Conservation (phyloP, 331 rosid species). For the Acacia pycnantha region DNA sequence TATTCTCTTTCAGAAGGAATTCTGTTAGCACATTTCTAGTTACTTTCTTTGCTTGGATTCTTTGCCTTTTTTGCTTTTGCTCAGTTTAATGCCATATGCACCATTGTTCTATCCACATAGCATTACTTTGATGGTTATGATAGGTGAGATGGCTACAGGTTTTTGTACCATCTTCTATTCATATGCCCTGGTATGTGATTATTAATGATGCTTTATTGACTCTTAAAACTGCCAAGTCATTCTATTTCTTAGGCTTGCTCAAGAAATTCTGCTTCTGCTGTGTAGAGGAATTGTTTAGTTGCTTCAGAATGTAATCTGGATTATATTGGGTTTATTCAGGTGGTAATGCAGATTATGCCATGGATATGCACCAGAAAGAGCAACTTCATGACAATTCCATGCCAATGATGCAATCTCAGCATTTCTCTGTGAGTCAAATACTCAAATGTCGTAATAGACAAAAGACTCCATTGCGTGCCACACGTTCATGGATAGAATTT, state of each 20-base stretch:
- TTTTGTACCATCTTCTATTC: not conserved
- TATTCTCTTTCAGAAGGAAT: not conserved
- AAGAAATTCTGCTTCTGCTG: not conserved
- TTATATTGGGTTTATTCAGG: not conserved
- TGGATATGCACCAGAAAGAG: conserved; percentile 4
- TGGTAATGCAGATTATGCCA: not conserved
- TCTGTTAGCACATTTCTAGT: not conserved
- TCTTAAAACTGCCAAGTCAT: not conserved
- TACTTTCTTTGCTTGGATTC: not conserved
- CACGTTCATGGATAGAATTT: not conserved
- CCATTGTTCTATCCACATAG: not conserved
- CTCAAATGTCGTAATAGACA: not conserved
- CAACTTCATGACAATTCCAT: not conserved
- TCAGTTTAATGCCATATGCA: not conserved
- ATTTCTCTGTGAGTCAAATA: not conserved
- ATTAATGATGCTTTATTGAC: not conserved
- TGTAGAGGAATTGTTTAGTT: not conserved
- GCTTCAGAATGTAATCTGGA: not conserved
- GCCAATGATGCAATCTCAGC: not conserved
- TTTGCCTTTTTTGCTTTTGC: not conserved
- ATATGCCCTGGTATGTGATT: not conserved
- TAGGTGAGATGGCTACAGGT: not conserved
- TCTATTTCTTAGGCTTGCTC: not conserved
- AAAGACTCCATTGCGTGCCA: not conserved
- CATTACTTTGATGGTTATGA: not conserved